These are phyloP conservation scores for Sphagnurus paluster DNA, from an alignment of 1,284 basidiomycete species.

Conservation along the genomic window DNA sequence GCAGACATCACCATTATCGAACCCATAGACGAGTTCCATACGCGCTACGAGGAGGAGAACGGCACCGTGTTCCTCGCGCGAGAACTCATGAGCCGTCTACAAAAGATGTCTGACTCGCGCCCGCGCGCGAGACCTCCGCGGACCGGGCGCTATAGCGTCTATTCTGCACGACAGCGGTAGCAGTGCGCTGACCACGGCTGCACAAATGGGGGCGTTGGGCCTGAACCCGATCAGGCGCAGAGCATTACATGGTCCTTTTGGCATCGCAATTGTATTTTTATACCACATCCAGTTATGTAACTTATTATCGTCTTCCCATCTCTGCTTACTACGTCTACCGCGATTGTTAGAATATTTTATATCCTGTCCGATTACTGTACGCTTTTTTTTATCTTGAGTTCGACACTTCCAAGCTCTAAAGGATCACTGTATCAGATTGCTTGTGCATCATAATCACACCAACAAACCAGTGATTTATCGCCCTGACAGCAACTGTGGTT, in stretches of 20 bases:
- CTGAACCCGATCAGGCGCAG: too few species aligned
- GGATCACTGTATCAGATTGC: too few species aligned
- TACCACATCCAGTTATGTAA: slow-evolving; percentile 14
- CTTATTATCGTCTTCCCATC: neutral
- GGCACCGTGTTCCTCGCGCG: slow-evolving; percentile 64
- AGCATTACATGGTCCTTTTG: slow-evolving; percentile 3
- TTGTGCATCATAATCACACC: too few species aligned
- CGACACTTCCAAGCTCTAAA: too few species aligned
- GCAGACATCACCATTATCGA: slow-evolving; percentile 57
- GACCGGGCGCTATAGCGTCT: slow-evolving; percentile 28
- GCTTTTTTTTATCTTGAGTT: neutral
- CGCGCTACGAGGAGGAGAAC: slow-evolving; percentile 61
- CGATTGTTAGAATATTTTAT: neutral
- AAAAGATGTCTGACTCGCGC: slow-evolving; percentile 44
- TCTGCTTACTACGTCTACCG: neutral
- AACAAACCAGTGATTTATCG: too few species aligned
- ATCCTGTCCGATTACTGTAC: neutral
- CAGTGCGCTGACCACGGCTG: neutral
- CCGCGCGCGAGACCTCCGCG: slow-evolving; percentile 17
- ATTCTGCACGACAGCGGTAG: slow-evolving; percentile 10
- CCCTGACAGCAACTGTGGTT: too few species aligned
- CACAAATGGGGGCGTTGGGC: too few species aligned
- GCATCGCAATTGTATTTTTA: slow-evolving; percentile 21
- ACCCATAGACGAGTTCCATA: slow-evolving; percentile 45
- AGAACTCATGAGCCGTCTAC: slow-evolving; percentile 53